A percentile compares a stretch with the other conserved stretches of the same genome.
phyloP scores from a whole-genome alignment of 805 yeast species.

The Myxozyma lipomycoides region DNA sequence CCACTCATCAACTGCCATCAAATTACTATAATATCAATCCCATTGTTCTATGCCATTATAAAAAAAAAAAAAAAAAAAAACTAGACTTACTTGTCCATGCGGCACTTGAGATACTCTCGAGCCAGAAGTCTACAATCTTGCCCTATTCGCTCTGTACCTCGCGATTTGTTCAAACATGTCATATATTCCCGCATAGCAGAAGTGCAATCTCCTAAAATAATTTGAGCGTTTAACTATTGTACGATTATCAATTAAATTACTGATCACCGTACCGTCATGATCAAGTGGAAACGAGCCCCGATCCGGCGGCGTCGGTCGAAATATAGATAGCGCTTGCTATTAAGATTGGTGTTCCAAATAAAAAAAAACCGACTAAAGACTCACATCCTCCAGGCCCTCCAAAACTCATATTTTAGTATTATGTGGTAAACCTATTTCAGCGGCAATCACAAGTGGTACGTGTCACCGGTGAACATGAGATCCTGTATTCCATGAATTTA shows the following conservation, averaged over 20 bases:
- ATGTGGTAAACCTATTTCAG: too few species aligned
- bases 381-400: conserved; percentile 22
- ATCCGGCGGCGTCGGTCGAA: conserved; percentile 83
- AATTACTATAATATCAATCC: conserved; percentile 33
- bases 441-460: too few species aligned
- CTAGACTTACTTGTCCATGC: conserved; percentile 68
- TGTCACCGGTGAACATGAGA: too few species aligned
- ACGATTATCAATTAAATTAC: too few species aligned
- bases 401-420: conserved; percentile 16
- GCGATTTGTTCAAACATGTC: conserved; percentile 69
- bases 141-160: conserved; percentile 68
- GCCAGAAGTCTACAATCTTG: conserved; percentile 84
- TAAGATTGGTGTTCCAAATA: too few species aligned
- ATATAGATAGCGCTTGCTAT: conserved; percentile 6
- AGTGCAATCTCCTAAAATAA: conserved; percentile 75
- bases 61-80: not conserved
- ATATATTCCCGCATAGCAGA: conserved; percentile 70
- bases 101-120: conserved; percentile 71
- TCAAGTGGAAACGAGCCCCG: conserved; percentile 95
- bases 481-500: too few species aligned
- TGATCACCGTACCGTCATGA: conserved; percentile 66
- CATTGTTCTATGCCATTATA: not conserved
- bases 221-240: too few species aligned
- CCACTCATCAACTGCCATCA: conserved; percentile 61
- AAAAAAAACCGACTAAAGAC: too few species aligned